These are phyloP conservation scores for Pleurotus sapidus DNA, from an alignment of 768 basidiomycete species.

Conservation along the genomic window DNA sequence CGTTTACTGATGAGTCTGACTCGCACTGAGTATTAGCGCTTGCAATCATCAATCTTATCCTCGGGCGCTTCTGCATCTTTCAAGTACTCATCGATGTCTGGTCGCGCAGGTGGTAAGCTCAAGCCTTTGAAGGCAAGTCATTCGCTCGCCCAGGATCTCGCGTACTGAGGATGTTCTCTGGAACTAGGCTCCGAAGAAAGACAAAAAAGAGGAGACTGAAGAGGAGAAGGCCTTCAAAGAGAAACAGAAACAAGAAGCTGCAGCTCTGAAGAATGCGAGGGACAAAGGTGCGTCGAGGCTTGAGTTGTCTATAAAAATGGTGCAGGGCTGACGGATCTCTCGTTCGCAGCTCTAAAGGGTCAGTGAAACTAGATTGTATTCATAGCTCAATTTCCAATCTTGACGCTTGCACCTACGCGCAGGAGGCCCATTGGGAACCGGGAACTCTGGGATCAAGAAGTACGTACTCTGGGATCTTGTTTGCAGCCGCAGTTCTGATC, in stretches of 20 bases:
- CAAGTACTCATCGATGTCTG: slow-evolving; percentile 39
- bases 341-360: slow-evolving; percentile 52
- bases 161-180: slow-evolving; percentile 1
- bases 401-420: slow-evolving; percentile 8
- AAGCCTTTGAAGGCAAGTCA: slow-evolving; percentile 78
- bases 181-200: slow-evolving; percentile 78
- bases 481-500: neutral
- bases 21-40: neutral
- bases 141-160: neutral
- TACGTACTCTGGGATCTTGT: slow-evolving; percentile 32
- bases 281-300: slow-evolving; percentile 55
- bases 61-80: neutral
- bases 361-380: slow-evolving; percentile 13
- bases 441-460: slow-evolving; percentile 83
- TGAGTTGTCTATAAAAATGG: neutral
- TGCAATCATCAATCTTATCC: neutral
- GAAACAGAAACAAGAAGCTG: slow-evolving; percentile 73
- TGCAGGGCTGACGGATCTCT: slow-evolving; percentile 6
- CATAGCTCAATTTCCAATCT: slow-evolving; percentile 9
- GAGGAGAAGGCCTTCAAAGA: slow-evolving; percentile 73
- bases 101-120: slow-evolving; percentile 80
- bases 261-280: slow-evolving; percentile 67
- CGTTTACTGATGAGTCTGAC: neutral
- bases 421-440: slow-evolving; percentile 65
- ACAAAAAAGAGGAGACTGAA: slow-evolving; percentile 67